Base-by-base conservation (phyloP, 371 early-diverging fungal genomes). In the Mortierella sp. region DNA sequence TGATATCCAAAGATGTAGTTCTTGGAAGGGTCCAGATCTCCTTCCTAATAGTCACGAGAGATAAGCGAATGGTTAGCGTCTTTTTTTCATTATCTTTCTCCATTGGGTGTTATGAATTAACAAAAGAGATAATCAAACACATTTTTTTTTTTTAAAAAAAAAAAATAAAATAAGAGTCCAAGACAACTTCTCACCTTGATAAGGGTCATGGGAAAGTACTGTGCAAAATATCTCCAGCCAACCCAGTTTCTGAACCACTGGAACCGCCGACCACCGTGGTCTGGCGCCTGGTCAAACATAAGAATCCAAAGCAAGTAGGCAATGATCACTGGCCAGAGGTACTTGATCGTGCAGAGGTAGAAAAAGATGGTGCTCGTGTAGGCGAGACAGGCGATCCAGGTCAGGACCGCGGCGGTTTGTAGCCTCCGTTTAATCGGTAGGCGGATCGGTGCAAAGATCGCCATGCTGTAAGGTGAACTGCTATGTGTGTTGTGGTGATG, bases 1-100 rank as follows among this genome's bases (percentile, higher is more conserved):
- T 93, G 92, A 64, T 92, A 92, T 15, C 92, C 92, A 75, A 93
- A 90, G 18, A 94, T 83, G 59, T 94, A 94, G 71, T 91, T 94
- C 59, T 88, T 86, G 12, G 80, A 72, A 2, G 94, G 92, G 70
- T 93, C 93, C 60, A 95, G 74, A n/a, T 94, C 92, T 2, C 67
- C 82, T 81, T 90, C 90, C 85, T 92, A n/a, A n/a, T n/a, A n/a
- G n/a, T n/a, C n/a, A n/a, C n/a, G n/a, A n/a, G n/a, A n/a, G n/a
- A n/a, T n/a, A n/a, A n/a, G n/a, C n/a, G n/a, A n/a, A n/a, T n/a
- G n/a, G n/a, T n/a, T n/a, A n/a, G n/a, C n/a, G n/a, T 12, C 25
- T 25, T 26, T 50, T 14, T 50, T 16, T 16, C 50, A 4, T n/a
- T 50, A 2, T 50, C 14, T 50, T 14, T 50, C 14, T 50, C n/a